Evolutionary conservation across 176 grass and related monocot genomes (phyloP).

Genomic region (Melocanna baccifera): DNA sequence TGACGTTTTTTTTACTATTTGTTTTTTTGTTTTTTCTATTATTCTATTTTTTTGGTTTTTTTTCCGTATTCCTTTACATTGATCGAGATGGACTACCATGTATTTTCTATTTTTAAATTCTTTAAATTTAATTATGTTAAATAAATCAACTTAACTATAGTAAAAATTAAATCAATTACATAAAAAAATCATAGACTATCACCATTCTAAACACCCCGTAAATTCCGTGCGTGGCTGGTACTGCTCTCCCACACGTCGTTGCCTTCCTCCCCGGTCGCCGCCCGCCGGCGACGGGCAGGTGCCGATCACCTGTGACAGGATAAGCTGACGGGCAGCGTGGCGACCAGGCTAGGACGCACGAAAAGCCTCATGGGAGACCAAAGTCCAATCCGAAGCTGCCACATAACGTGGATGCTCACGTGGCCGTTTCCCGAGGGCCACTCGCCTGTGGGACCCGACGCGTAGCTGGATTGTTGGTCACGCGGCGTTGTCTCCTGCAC

Average conservation of each 20-base stretch:
- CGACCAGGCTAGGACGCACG: conserved; percentile 8
- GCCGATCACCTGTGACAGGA: not conserved
- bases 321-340: not conserved
- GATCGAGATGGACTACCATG: too few species aligned
- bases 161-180: too few species aligned
- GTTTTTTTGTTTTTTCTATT: too few species aligned
- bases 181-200: too few species aligned
- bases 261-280: not conserved
- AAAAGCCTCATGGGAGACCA: not conserved
- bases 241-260: not conserved
- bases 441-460: not conserved
- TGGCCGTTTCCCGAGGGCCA: not conserved
- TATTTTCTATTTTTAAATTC: too few species aligned
- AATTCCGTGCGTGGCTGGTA: not conserved
- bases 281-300: not conserved
- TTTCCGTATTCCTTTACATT: too few species aligned
- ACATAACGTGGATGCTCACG: not conserved
- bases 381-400: not conserved
- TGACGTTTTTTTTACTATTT: too few species aligned
- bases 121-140: too few species aligned
- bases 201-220: too few species aligned
- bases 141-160: too few species aligned
- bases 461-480: not conserved
- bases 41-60: too few species aligned
- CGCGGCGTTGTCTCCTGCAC: not conserved